phyloP scores from a whole-genome alignment of 805 yeast genomes.

The Pachysolen tannophilus region DNA sequence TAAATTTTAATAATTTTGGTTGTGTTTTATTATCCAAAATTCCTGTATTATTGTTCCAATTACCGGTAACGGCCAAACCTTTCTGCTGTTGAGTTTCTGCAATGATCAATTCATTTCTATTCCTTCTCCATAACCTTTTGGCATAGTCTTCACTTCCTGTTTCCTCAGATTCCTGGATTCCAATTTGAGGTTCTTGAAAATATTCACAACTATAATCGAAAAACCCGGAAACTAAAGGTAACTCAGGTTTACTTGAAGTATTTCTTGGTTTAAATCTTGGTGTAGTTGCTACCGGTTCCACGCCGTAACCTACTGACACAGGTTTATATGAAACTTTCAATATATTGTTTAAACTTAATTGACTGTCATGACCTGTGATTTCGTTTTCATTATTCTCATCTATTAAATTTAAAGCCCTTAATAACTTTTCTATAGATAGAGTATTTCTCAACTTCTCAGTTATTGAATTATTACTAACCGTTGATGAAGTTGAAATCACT shows the following conservation, averaged over 20 bases:
- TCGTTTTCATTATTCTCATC: conserved; percentile 12
- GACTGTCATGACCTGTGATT: background rate
- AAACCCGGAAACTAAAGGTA: conserved; percentile 56
- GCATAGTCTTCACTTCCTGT: conserved; percentile 86
- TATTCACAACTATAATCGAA: conserved; percentile 79
- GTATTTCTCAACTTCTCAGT: conserved; percentile 15
- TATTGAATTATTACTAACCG: conserved; percentile 11
- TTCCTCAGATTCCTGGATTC: conserved; percentile 75
- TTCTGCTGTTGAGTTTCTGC: conserved; percentile 89
- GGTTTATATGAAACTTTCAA: conserved; percentile 5
- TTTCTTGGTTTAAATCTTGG: conserved; percentile 37
- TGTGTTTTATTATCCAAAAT: conserved; percentile 67
- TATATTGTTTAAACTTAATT: conserved; percentile 1
- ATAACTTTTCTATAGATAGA: conserved; percentile 12
- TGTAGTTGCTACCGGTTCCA: conserved; percentile 46
- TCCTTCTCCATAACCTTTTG: conserved; percentile 79
- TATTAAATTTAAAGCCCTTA: conserved; percentile 17
- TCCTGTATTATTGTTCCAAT: conserved; percentile 65
- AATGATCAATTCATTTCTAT: conserved; percentile 79
- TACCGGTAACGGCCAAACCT: conserved; percentile 70
- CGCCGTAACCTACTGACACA: conserved; percentile 21
- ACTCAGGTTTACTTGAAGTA: conserved; percentile 26
- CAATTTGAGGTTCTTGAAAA: conserved; percentile 94
- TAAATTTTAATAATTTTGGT: conserved; percentile 69
- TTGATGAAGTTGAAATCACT: conserved; percentile 16